Evolutionary conservation across 257 asterid genomes (phyloP).

Genomic region (Galeopsis tetrahit): DNA sequence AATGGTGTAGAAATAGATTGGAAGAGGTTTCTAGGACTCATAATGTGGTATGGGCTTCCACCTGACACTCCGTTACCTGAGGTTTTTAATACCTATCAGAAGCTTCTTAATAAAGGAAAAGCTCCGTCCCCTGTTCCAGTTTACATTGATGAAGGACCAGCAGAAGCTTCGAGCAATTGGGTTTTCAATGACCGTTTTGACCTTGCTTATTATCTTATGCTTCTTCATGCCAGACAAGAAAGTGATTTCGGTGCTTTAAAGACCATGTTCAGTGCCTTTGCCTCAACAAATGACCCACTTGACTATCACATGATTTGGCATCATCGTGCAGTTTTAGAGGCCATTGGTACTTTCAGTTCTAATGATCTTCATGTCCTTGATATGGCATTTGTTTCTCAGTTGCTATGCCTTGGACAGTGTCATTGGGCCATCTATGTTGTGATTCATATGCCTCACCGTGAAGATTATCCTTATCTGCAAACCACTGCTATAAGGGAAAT

Average conservation of each 20-base stretch:
- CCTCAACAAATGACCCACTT: constrained; percentile 95
- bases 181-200: constrained; percentile 65
- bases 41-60: constrained; percentile 96
- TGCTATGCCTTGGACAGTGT: constrained; percentile 85
- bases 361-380: constrained; percentile 94
- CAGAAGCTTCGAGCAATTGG: constrained; percentile 54
- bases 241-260: constrained; percentile 70
- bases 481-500: constrained; percentile 77
- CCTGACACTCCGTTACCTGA: constrained; percentile 80
- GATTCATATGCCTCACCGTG: constrained; percentile 91
- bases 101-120: constrained; percentile 79
- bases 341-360: constrained; percentile 84
- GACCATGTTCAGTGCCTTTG: constrained; percentile 92
- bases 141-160: constrained; percentile 88
- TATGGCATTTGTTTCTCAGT: constrained; percentile 90
- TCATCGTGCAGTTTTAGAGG: constrained; percentile 93
- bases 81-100: constrained; percentile 77
- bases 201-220: constrained; percentile 92
- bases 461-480: constrained; percentile 88
- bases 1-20: constrained; percentile 79
- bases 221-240: constrained; percentile 90
- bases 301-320: constrained; percentile 99
- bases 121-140: constrained; percentile 96
- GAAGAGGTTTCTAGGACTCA: constrained; percentile 92
- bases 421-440: constrained; percentile 98